Conservation (phyloP, 2,329 filamentous ascomycete genomes). For the Mycosphaerella sp. region DNA sequence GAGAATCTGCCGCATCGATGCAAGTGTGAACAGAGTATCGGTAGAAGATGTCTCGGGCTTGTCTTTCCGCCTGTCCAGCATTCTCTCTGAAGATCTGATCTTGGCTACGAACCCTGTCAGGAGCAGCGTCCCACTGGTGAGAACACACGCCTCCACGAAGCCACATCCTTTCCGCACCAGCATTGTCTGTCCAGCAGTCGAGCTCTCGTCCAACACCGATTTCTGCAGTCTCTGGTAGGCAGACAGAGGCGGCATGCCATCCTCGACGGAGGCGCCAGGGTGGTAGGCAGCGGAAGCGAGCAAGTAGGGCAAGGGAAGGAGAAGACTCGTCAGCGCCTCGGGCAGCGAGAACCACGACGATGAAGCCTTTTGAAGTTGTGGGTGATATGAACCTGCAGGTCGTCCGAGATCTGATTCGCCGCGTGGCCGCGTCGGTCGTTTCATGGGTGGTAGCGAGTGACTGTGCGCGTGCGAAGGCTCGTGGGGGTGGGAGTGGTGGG, state of each 20-base stretch:
- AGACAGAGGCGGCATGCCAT: constrained; percentile 28
- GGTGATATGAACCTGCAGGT: constrained; percentile 25
- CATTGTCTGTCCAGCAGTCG: constrained; percentile 2
- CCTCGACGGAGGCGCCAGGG: constrained; percentile 20
- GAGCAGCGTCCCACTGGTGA: constrained; percentile 44
- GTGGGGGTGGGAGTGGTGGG: constrained; percentile 17
- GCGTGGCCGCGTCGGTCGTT: constrained; percentile 33
- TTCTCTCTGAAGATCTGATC: constrained; percentile 26
- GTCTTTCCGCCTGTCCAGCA: constrained; percentile 30
- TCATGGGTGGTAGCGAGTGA: constrained; percentile 27
- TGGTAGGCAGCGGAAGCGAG: constrained; percentile 44
- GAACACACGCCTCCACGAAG: constrained; percentile 40
- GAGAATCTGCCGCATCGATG: constrained; percentile 18
- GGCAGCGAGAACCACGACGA: constrained; percentile 34
- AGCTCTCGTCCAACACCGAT: constrained; percentile 20
- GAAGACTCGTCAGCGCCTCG: constrained; percentile 46
- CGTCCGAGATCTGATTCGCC: constrained; percentile 43
- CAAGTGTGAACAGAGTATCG: constrained; percentile 12
- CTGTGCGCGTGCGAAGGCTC: constrained; percentile 24
- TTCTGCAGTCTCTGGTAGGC: constrained; percentile 29
- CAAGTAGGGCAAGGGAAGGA: constrained; percentile 46
- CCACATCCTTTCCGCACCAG: constrained; percentile 22
- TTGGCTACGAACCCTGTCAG: constrained; percentile 39
- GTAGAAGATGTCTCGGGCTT: constrained; percentile 15
- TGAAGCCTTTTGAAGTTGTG: constrained; percentile 19